Evolutionary conservation across 1,284 basidiomycete species (phyloP).

Genomic region (Sporisorium reilianum): DNA sequence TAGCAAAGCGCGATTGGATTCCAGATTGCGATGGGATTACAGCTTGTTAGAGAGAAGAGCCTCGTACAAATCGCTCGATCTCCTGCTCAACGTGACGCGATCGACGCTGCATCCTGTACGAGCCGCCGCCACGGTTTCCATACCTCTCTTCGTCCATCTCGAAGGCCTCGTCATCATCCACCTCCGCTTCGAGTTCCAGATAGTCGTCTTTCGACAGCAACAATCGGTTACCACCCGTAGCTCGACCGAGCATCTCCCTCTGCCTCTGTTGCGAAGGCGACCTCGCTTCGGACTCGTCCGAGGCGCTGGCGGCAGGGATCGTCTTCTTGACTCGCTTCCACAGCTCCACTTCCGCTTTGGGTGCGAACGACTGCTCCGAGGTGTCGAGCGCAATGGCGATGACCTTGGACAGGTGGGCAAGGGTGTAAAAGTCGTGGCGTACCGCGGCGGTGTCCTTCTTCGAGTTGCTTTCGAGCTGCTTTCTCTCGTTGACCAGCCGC

Average conservation of each 20-base stretch:
- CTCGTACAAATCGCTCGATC: constrained; percentile 41
- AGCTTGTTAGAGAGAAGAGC: constrained; percentile 13
- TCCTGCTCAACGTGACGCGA: constrained; percentile 49
- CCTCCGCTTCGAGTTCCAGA: constrained; percentile 28
- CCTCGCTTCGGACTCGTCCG: neutral
- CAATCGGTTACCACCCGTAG: constrained; percentile 11
- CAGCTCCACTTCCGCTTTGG: constrained; percentile 32
- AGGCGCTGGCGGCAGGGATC: constrained; percentile 9
- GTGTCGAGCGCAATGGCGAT: constrained; percentile 30
- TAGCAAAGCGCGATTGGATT: neutral
- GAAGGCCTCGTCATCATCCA: constrained; percentile 11
- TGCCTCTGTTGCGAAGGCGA: neutral
- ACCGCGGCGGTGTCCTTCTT: constrained; percentile 11
- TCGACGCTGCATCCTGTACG: constrained; percentile 26
- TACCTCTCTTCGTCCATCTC: constrained; percentile 2
- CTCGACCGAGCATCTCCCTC: constrained; percentile 2
- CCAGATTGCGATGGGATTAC: neutral
- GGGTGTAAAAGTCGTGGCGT: constrained; percentile 7
- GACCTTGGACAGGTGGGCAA: constrained; percentile 5
- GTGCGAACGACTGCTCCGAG: constrained; percentile 25
- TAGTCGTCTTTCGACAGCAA: constrained; percentile 34
- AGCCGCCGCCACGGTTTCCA: neutral
- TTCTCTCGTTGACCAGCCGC: neutral
- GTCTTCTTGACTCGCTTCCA: constrained; percentile 33
- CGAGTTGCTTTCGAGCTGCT: constrained; percentile 1